A percentile compares a stretch with the other conserved stretches of the same genome.
These are phyloP conservation scores for Fusarium kyushuense DNA, from an alignment of 2,329 filamentous ascomycete species.

Conservation along the genomic window DNA sequence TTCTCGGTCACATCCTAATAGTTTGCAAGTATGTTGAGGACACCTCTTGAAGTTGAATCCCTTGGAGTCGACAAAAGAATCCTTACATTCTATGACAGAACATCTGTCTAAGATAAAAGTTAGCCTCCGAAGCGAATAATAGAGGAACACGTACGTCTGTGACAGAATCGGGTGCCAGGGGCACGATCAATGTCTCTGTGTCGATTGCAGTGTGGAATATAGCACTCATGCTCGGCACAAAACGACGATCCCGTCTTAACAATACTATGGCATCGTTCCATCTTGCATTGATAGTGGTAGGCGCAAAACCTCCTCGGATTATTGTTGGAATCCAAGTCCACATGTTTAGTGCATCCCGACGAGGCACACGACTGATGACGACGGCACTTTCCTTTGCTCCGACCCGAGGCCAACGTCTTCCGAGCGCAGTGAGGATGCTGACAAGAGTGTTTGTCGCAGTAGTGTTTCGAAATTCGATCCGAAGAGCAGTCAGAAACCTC, in stretches of 20 bases:
- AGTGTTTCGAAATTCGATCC: neutral
- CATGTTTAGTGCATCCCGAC: conserved; percentile 8
- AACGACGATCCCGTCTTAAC: neutral
- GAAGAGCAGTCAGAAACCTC: neutral
- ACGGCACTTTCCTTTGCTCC: conserved; percentile 5
- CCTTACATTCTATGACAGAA: neutral
- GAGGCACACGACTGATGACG: conserved; percentile 34
- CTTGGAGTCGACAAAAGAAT: neutral
- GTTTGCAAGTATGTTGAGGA: conserved; percentile 7
- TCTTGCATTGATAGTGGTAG: conserved; percentile 26
- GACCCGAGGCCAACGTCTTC: neutral
- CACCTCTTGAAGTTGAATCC: neutral
- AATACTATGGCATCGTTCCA: conserved; percentile 22
- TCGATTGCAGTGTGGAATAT: neutral
- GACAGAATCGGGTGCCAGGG: conserved; percentile 20
- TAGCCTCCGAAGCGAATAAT: neutral
- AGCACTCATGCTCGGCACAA: conserved; percentile 35
- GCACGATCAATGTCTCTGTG: conserved; percentile 9
- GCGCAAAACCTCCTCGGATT: conserved; percentile 15
- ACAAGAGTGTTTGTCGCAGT: conserved; percentile 26
- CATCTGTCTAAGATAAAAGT: conserved; percentile 30
- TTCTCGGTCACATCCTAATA: neutral
- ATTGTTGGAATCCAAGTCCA: neutral
- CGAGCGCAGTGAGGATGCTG: neutral
- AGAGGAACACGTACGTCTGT: conserved; percentile 16